These are phyloP conservation scores for Barnettozyma vustinii DNA, from an alignment of 805 yeast genomes.

Conservation along the genomic window DNA sequence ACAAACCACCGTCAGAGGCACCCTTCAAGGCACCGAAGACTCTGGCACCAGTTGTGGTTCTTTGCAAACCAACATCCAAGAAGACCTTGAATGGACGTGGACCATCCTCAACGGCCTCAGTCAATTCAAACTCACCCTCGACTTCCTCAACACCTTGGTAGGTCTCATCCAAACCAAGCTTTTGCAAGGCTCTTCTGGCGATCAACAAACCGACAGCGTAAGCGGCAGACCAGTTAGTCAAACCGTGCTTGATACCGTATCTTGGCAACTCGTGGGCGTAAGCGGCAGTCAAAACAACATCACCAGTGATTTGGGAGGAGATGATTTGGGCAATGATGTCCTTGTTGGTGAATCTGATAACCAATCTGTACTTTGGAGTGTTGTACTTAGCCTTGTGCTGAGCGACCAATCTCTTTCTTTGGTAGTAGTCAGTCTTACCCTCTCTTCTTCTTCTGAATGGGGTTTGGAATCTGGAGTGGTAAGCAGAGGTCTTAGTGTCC, in stretches of 20 bases:
- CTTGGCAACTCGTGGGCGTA: slow-evolving; percentile 98
- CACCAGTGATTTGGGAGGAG: slow-evolving; percentile 96
- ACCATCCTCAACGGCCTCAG: slow-evolving; percentile 98
- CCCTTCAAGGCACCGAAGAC: slow-evolving; percentile 99
- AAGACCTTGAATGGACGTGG: slow-evolving; percentile 99
- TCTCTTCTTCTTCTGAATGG: slow-evolving; percentile 99
- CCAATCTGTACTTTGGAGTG: slow-evolving; percentile 99
- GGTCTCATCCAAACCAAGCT: slow-evolving; percentile 97
- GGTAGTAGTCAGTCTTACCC: slow-evolving; percentile 99
- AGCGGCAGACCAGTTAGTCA: slow-evolving; percentile 99
- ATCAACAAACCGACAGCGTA: slow-evolving; percentile 97
- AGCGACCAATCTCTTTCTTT: slow-evolving; percentile 98
- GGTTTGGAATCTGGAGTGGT: slow-evolving; percentile 99
- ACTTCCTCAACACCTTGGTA: slow-evolving; percentile 98
- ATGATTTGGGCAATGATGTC: slow-evolving; percentile 98
- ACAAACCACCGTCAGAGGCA: slow-evolving; percentile 99
- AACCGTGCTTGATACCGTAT: slow-evolving; percentile 97
- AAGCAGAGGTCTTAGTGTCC: slow-evolving; percentile 76
- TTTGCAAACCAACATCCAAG: slow-evolving; percentile 98
- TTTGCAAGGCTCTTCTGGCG: slow-evolving; percentile 98
- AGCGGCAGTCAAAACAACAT: slow-evolving; percentile 92
- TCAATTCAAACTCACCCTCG: slow-evolving; percentile 97
- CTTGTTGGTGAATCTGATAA: slow-evolving; percentile 99
- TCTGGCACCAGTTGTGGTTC: slow-evolving; percentile 99
- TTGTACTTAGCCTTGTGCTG: slow-evolving; percentile 99